Evolutionary conservation across 2,329 filamentous ascomycete genomes (phyloP), one percentile per base, ranked within the genome.

Genomic region (Aureobasidium sp.): DNA sequence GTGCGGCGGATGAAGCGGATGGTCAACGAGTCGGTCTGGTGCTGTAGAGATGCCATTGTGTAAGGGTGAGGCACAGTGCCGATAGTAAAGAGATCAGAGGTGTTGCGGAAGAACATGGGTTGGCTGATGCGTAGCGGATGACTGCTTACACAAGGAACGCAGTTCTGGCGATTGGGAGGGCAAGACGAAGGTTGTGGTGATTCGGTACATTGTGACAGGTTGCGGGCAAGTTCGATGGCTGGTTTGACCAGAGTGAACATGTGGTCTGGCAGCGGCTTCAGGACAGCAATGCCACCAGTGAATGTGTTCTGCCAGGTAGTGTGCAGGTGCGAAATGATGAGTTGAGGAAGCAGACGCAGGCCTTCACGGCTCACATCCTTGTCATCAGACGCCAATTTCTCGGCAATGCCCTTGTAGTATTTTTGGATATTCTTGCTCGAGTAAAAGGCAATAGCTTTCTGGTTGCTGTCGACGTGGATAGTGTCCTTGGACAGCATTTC

Each of bases 31-130:
- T 67, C 65, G 36, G 66, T 69, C 2, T 71, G 81, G 66, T 85
- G 81, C 63, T 85, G 81, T 20, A 97, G 78, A 13, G 85, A 83
- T 60, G 86, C 83, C 46, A 91, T 80, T 1, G 92, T 97, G 78
- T 92, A 96, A 0, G 94, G 94, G 72, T 99, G 94, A 0, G 93
- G 93, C 13, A 97, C 87, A 0, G 87, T 89, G 63, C 88, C 92
- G 66, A 99, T 89, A 2, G 88, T 91, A 77, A 92, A 97, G 17
- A 88, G 72, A 1, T 79, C 80, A 15, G 87, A 86, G 5, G 81
- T 82, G 73, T 97, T 96, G 61, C 82, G 82, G 74, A 90, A 94
- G 20, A 81, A 77, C 3, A 82, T 75, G 2, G 86, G 84, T 0
- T 86, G 87, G n/a, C 81, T 79, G 67, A 96, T 82, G 57, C 82